Evolutionary conservation across 2,329 filamentous ascomycete genomes (phyloP).

Genomic region (Botrytis paeoniae): DNA sequence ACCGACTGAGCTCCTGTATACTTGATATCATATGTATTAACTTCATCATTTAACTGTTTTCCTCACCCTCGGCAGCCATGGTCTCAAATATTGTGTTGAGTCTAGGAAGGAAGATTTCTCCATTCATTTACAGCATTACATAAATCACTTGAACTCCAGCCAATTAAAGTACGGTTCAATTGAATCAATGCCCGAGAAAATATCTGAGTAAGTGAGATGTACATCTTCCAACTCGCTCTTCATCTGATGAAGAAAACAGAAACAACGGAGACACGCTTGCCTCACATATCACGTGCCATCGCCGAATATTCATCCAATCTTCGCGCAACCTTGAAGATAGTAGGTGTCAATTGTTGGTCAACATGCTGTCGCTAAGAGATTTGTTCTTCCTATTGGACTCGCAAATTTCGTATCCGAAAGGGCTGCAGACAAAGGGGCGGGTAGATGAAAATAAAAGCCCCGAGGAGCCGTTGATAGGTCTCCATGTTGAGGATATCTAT

Average conservation of each 20-base stretch:
- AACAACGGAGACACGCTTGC: not conserved
- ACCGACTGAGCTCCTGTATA: not conserved
- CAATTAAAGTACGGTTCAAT: not conserved
- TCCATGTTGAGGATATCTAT: not conserved
- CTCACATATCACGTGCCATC: slow-evolving; percentile 1
- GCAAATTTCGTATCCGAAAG: not conserved
- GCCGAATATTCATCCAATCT: slow-evolving; percentile 12
- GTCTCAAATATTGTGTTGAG: not conserved
- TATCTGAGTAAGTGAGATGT: not conserved
- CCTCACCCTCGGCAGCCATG: not conserved
- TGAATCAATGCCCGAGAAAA: not conserved
- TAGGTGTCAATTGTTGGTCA: not conserved
- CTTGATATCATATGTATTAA: not conserved
- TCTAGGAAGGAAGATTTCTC: not conserved
- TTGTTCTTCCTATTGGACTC: not conserved
- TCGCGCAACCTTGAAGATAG: slow-evolving; percentile 1
- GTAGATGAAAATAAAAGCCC: not conserved
- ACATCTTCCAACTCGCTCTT: not conserved
- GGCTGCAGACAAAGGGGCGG: not conserved
- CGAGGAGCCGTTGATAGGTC: slow-evolving; percentile 7
- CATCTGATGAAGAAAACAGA: slow-evolving; percentile 1
- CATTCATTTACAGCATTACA: not conserved
- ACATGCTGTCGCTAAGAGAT: not conserved
- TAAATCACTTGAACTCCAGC: not conserved
- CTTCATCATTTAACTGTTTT: not conserved